Evolutionary conservation across 169 alveolate species (phyloP).

Genomic region (Sarcocystis neurona): DNA sequence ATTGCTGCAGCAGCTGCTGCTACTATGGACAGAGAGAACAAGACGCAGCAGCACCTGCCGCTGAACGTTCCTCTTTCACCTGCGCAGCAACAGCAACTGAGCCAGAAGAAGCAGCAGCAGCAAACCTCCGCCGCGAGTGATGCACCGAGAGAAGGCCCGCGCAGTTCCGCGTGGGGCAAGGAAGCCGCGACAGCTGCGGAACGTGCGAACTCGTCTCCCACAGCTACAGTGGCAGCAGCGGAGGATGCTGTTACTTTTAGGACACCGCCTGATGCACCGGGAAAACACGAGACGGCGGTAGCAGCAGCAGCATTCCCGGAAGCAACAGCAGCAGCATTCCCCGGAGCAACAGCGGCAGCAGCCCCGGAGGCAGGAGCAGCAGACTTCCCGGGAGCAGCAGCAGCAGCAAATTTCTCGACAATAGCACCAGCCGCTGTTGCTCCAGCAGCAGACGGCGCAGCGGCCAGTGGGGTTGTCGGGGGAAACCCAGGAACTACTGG

Average conservation of each 20-base stretch:
- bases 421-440: not conserved
- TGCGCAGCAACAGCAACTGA: too few species aligned
- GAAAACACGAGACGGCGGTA: not conserved
- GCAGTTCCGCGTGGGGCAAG: not conserved
- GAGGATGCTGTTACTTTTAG: not conserved
- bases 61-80: too few species aligned
- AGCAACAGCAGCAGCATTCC: not conserved
- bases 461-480: not conserved
- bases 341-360: not conserved
- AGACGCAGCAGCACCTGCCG: too few species aligned
- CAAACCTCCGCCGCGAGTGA: too few species aligned
- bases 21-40: too few species aligned
- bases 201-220: not conserved
- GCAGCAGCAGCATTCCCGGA: not conserved
- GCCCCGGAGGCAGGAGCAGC: not conserved
- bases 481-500: not conserved
- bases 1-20: too few species aligned
- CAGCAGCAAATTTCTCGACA: not conserved
- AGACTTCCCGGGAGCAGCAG: not conserved
- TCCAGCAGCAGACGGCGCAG: not conserved
- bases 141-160: too few species aligned
- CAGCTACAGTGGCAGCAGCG: not conserved
- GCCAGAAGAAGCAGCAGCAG: too few species aligned
- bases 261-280: too few species aligned
- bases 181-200: not conserved